Conservation (phyloP, 495 filamentous ascomycete genomes). For the Viridothelium virens region DNA sequence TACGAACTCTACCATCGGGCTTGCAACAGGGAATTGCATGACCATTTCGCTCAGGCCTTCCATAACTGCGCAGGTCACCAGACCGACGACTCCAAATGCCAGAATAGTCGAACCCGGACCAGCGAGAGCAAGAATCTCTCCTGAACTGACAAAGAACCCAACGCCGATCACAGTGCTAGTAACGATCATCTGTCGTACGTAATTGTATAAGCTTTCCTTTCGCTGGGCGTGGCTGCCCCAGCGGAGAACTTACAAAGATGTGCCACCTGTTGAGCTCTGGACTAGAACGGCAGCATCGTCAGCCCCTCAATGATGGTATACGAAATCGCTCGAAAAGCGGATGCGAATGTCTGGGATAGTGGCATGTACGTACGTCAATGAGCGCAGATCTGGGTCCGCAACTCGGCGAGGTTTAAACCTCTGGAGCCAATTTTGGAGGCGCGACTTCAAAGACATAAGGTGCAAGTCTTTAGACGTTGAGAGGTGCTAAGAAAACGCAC, state of each 20-base stretch:
- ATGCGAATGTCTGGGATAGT: not conserved
- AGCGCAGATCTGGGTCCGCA: not conserved
- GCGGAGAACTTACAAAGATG: slow-evolving; percentile 7
- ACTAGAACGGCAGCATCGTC: not conserved
- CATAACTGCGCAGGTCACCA: slow-evolving; percentile 31
- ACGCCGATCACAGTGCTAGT: slow-evolving; percentile 34
- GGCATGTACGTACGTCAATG: not conserved
- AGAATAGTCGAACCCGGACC: slow-evolving; percentile 33
- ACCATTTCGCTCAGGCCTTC: slow-evolving; percentile 36
- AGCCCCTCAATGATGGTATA: not conserved
- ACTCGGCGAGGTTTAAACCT: not conserved
- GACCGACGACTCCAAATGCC: slow-evolving; percentile 28
- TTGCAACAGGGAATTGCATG: slow-evolving; percentile 32
- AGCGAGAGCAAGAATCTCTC: slow-evolving; percentile 29
- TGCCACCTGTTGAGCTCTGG: slow-evolving; percentile 6
- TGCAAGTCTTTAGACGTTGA: too few species aligned
- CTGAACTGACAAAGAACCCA: slow-evolving; percentile 28
- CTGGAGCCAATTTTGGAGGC: not conserved
- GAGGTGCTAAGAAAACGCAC: too few species aligned
- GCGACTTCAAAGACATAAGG: not conserved
- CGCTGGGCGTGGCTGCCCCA: too few species aligned
- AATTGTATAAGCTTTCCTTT: not conserved
- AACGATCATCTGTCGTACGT: slow-evolving; percentile 32
- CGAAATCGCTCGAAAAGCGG: not conserved
- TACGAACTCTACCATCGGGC: slow-evolving; percentile 34